Percentiles rank a stretch among this genome's conserved stretches.
Evolutionary conservation across 1,284 basidiomycete genomes (phyloP).

Genomic region (Sutorius eximius): DNA sequence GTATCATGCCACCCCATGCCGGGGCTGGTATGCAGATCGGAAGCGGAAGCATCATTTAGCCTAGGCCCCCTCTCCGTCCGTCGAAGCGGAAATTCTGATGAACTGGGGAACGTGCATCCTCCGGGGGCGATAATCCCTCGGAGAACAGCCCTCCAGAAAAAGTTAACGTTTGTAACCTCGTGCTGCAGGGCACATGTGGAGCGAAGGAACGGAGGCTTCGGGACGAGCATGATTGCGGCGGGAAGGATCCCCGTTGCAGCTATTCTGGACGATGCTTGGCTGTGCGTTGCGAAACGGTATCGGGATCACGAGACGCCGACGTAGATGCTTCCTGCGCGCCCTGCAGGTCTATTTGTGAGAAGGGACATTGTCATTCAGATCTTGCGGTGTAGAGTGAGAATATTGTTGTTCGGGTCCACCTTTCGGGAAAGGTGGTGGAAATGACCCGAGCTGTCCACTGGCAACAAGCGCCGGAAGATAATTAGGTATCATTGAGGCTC

Average conservation of each 20-base stretch:
- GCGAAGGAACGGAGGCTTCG: not conserved
- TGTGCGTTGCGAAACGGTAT: not conserved
- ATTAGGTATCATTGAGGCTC: not conserved
- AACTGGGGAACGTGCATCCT: not conserved
- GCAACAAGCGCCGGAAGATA: not conserved
- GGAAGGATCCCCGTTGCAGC: not conserved
- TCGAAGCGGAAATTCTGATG: not conserved
- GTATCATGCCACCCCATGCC: not conserved
- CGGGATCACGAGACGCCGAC: not conserved
- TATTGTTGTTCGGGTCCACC: not conserved
- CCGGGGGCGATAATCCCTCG: not conserved
- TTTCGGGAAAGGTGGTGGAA: not conserved
- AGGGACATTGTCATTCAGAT: not conserved
- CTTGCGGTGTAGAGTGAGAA: not conserved
- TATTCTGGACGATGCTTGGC: not conserved
- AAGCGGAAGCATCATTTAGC: not conserved
- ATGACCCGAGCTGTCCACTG: not conserved
- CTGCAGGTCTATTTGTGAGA: not conserved
- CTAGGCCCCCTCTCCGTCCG: not conserved
- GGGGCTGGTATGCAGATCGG: constrained; percentile 1
- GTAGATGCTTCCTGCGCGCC: not conserved
- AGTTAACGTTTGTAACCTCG: not conserved
- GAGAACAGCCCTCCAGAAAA: not conserved
- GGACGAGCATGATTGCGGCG: no score
- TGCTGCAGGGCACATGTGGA: not conserved